Evolutionary conservation across 495 filamentous ascomycete species (phyloP).

Genomic region (Trichoderma virens): DNA sequence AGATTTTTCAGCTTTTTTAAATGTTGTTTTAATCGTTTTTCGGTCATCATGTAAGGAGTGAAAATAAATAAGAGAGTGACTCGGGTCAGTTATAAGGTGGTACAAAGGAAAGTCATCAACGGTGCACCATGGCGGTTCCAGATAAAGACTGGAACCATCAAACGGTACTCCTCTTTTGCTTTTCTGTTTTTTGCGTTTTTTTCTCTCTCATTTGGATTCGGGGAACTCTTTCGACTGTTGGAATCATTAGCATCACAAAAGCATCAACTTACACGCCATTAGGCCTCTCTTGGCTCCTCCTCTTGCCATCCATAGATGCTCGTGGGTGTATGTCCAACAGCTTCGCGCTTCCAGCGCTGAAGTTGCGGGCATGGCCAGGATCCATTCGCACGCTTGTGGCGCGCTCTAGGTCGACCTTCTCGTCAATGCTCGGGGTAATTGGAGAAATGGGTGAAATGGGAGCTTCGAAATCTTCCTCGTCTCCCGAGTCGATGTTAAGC

Average conservation of each 20-base stretch:
- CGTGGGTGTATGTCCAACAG: constrained; percentile 55
- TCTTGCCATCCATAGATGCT: constrained; percentile 33
- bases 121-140: neutral
- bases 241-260: constrained; percentile 7
- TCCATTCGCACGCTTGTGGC: constrained; percentile 59
- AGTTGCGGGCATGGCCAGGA: constrained; percentile 51
- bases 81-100: neutral
- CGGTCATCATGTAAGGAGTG: neutral
- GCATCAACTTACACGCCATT: constrained; percentile 12
- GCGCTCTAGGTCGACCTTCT: constrained; percentile 43
- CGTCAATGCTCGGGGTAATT: constrained; percentile 13
- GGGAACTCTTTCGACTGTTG: constrained; percentile 7
- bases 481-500: constrained; percentile 37
- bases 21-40: neutral
- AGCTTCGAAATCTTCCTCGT: constrained; percentile 15
- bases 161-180: constrained; percentile 19
- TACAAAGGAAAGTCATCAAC: constrained; percentile 6
- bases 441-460: constrained; percentile 3
- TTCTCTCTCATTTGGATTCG: neutral
- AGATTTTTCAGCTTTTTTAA: constrained; percentile 8
- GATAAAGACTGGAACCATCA: constrained; percentile 3
- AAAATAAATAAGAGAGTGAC: constrained; percentile 11
- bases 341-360: constrained; percentile 67
- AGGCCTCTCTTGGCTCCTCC: constrained; percentile 17
- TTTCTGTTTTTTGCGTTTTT: constrained; percentile 4